These are phyloP conservation scores for Amaranthus palmeri DNA, from an alignment of 148 eudicot species.

Conservation along the genomic window DNA sequence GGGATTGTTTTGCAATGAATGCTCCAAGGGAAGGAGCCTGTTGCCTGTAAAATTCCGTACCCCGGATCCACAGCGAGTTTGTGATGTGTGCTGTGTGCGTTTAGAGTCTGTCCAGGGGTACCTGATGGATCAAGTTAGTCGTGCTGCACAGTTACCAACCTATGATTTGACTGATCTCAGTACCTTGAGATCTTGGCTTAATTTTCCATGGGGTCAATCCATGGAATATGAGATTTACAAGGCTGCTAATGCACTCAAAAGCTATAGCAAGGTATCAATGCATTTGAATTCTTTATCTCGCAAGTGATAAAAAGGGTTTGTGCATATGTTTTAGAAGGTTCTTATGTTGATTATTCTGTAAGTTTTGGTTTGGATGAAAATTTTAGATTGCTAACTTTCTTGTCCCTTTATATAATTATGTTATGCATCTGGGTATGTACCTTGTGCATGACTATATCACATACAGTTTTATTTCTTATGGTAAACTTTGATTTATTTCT, in stretches of 20 bases:
- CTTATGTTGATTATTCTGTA: background rate
- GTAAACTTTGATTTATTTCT: background rate
- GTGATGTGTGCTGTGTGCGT: slow-evolving; percentile 67
- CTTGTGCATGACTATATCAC: slow-evolving; percentile 1
- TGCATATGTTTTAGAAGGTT: background rate
- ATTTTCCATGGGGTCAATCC: slow-evolving; percentile 72
- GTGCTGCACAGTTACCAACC: slow-evolving; percentile 63
- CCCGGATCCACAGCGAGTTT: slow-evolving; percentile 53
- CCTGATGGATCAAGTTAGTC: slow-evolving; percentile 69
- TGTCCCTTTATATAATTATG: background rate
- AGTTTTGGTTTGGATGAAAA: background rate
- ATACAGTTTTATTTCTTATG: background rate
- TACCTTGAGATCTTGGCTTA: slow-evolving; percentile 73
- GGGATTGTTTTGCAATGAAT: slow-evolving; percentile 57
- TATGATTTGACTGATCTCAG: slow-evolving; percentile 72
- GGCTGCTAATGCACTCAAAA: slow-evolving; percentile 54
- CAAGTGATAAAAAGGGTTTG: background rate
- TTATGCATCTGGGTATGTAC: background rate
- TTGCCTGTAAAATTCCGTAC: slow-evolving; percentile 54
- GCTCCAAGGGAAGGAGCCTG: slow-evolving; percentile 67
- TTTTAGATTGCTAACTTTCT: background rate
- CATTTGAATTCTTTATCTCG: background rate
- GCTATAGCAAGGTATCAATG: slow-evolving; percentile 44
- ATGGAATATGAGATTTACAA: slow-evolving; percentile 75
- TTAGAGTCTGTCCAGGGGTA: slow-evolving; percentile 56